Conservation (phyloP, 2,329 filamentous ascomycete species). For the Rhynchosporium agropyri region DNA sequence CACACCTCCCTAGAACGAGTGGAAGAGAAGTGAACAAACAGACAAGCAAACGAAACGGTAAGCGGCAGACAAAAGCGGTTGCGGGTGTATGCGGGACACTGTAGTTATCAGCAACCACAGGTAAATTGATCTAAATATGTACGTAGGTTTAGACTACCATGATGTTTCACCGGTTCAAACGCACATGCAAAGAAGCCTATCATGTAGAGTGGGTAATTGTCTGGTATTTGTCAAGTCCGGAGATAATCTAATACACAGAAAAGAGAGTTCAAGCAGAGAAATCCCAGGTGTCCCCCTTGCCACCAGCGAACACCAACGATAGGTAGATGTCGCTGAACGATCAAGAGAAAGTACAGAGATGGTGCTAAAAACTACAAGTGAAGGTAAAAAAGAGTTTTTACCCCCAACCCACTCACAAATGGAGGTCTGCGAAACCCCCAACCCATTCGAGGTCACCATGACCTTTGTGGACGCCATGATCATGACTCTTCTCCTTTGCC, state of each 20-base stretch:
- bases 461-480: constrained; percentile 59
- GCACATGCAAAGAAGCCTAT: constrained; percentile 5
- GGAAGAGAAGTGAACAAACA: background rate
- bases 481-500: constrained; percentile 50
- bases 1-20: no score
- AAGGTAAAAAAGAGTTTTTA: constrained; percentile 14
- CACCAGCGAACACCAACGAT: constrained; percentile 13
- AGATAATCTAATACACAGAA: constrained; percentile 44
- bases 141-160: background rate
- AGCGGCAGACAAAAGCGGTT: background rate
- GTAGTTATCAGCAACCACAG: background rate
- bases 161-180: constrained; percentile 16
- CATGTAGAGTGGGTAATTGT: constrained; percentile 44
- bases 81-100: constrained; percentile 4
- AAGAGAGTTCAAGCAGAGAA: constrained; percentile 42
- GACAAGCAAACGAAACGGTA: background rate
- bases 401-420: constrained; percentile 22
- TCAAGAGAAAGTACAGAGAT: constrained; percentile 22
- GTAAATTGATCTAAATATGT: background rate
- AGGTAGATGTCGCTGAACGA: constrained; percentile 24
- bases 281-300: constrained; percentile 25
- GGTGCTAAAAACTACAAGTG: constrained; percentile 55
- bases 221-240: constrained; percentile 41
- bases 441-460: constrained; percentile 84
- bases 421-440: constrained; percentile 75